Evolutionary conservation across 2,329 filamentous ascomycete species (phyloP).

Genomic region (Macrophomina phaseolina): DNA sequence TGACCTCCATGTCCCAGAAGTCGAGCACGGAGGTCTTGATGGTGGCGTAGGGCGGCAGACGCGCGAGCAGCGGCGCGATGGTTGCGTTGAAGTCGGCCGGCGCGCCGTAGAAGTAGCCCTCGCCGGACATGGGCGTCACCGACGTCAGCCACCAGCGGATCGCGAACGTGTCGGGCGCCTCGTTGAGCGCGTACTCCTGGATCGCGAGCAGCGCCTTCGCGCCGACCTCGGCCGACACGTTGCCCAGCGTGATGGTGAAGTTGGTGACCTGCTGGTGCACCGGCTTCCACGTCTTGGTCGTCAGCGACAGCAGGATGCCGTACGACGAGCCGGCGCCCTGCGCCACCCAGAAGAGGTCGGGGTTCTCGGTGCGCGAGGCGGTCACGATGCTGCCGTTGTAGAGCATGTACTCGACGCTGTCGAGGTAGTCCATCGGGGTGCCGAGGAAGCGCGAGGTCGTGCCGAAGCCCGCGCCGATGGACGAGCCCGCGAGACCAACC

Average conservation of each 20-base stretch:
- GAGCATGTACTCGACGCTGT: constrained; percentile 28
- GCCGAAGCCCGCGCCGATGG: constrained; percentile 32
- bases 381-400: constrained; percentile 17
- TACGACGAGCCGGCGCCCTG: constrained; percentile 32
- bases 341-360: constrained; percentile 16
- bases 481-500: constrained; percentile 32
- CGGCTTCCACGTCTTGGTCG: constrained; percentile 31
- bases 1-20: constrained; percentile 32
- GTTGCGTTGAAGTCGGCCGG: constrained; percentile 30
- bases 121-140: constrained; percentile 27
- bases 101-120: constrained; percentile 32
- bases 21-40: constrained; percentile 27
- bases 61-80: constrained; percentile 29
- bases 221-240: constrained; percentile 29
- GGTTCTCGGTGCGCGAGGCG: constrained; percentile 28
- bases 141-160: constrained; percentile 31
- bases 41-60: constrained; percentile 29
- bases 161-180: constrained; percentile 32
- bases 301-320: constrained; percentile 32
- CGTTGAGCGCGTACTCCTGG: constrained; percentile 31
- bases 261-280: constrained; percentile 28
- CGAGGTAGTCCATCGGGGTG: constrained; percentile 31
- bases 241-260: constrained; percentile 30
- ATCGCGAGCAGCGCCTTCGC: constrained; percentile 25
- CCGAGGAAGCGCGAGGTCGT: constrained; percentile 32